Base-by-base conservation (phyloP, 148 eudicot species). In the Diospyros lotus region DNA sequence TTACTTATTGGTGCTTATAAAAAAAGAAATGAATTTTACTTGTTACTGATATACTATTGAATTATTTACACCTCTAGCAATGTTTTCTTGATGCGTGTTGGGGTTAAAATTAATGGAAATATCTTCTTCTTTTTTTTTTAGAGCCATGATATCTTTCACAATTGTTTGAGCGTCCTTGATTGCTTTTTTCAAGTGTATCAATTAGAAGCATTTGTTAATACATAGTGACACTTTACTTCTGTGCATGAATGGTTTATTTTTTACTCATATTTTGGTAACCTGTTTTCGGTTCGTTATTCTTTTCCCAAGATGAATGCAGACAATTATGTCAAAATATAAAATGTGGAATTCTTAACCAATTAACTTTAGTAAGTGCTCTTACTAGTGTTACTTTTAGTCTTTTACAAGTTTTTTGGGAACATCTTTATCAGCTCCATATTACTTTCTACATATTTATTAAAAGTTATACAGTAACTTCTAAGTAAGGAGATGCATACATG, bases 251-350 rank as follows among this genome's bases (percentile, higher is more conserved):
- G 2, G 2, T 45, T 28, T 44, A 4, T 67, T n/a, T 48, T 67
- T 4, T 5, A 46, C 55, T 40, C 55, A 28, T 66, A 17, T 17
- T 53, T 64, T 65, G 59, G 39, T 43, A 1, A 12, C 54, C 78
- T 83, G 69, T 68, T 61, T 60, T 79, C 28, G 73, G 69, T 78
- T 76, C 75, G 59, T 17, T 76, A 41, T 68, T 76, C 50, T 82
- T 38, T 65, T 79, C 63, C 68, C 87, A 93, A 96, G 96, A 93
- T 69, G 98, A 93, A 75, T 93, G 97, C 89, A 84, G 84, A 79
- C 89, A 93, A 38, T 81, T 96, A 76, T 91, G 97, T 58, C 90
- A 93, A 81, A 93, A 90, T 78, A 96, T 96, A 71, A 91, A 87
- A 80, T 83, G 87, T 76, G 99, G 98, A 62, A 88, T 96, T 81